Percentiles rank a stretch among this genome's conserved stretches.
Evolutionary conservation across 2,329 filamentous ascomycete genomes (phyloP).

Genomic region (Penicillium digitatum): DNA sequence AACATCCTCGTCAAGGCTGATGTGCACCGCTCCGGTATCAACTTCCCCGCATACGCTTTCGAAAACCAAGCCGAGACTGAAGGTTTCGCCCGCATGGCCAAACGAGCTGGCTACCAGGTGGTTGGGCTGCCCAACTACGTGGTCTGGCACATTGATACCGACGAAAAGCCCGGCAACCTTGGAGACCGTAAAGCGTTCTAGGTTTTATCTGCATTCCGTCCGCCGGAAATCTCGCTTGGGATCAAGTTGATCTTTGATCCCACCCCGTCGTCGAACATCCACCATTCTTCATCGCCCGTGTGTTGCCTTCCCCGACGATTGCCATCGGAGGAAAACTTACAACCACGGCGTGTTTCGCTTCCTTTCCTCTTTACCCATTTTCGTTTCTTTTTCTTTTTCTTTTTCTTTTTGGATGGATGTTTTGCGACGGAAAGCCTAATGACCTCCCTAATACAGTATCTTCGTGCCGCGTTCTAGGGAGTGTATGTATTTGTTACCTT

Average conservation of each 20-base stretch:
- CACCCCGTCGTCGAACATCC: constrained; percentile 18
- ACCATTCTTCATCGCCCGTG: constrained; percentile 11
- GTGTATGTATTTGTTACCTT: constrained; percentile 31
- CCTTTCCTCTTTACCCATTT: constrained; percentile 16
- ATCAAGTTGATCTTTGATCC: constrained; percentile 23
- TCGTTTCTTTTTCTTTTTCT: constrained; percentile 11
- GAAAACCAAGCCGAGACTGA: constrained; percentile 99
- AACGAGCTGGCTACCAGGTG: constrained; percentile 88
- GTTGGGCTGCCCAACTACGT: constrained; percentile 94
- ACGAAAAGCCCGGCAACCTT: constrained; percentile 82
- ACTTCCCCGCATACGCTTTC: constrained; percentile 94
- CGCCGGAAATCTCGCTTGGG: constrained; percentile 9
- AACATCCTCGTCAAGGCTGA: constrained; percentile 98
- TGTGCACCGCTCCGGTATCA: constrained; percentile 93
- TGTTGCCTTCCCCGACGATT: background rate
- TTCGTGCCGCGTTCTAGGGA: constrained; percentile 32
- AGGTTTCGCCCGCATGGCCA: constrained; percentile 98
- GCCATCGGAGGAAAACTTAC: background rate
- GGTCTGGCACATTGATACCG: constrained; percentile 97
- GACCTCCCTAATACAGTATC: constrained; percentile 35
- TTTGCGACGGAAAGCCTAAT: constrained; percentile 30
- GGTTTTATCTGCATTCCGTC: constrained; percentile 9
- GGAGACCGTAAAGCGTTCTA: constrained; percentile 40
- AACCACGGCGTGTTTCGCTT: constrained; percentile 10
- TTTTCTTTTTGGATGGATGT: constrained; percentile 19